Base-by-base conservation (phyloP, 345 rosid species). In the Arabis hirsuta region DNA sequence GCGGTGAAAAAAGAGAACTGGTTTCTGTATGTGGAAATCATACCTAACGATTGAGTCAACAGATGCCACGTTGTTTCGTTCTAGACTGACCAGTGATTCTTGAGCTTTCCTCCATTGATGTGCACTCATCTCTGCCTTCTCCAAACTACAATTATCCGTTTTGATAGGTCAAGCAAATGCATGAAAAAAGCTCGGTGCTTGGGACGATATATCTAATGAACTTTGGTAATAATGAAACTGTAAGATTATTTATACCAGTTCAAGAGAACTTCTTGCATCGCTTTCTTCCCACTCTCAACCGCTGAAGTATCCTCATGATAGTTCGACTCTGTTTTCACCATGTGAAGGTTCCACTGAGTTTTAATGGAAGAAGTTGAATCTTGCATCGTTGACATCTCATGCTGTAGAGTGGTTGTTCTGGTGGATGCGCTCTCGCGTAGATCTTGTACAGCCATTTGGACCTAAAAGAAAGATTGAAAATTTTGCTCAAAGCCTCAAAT, bases 351-450 rank as follows among this genome's bases (percentile, higher is more conserved):
- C 99, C 99, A 96, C 80, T 92, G 86, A 8, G 82, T 69, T 80
- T 88, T 90, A 76, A 92, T 81, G 12, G 88, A 83, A 42, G 83
- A 85, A 41, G 97, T 83, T 55, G 94, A 86, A 62, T 84, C 92
- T 74, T 91, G 90, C 98, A 96, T 85, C 13, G 95, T 88, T 51
- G 91, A 87, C 96, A 90, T 90, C 82, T 92, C 99, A 79, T 86
- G 84, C 75, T 90, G 99, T 64, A 92, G 70, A 38, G 83, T 84
- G 60, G 56, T 78, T 41, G 96, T 90, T 90, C 86, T 87, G 73
- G 83, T 78, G 79, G 87, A 85, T 69, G 92, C 81, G 62, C 87
- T 86, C 69, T 88, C 90, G 29, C 88, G 89, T 50, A 96, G 82
- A 82, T 92, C 98, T 36, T 86, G 86, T 66, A 96, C 91, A 56